These are phyloP conservation scores for Psidium guajava DNA, from an alignment of 345 rosid species.

Conservation along the genomic window DNA sequence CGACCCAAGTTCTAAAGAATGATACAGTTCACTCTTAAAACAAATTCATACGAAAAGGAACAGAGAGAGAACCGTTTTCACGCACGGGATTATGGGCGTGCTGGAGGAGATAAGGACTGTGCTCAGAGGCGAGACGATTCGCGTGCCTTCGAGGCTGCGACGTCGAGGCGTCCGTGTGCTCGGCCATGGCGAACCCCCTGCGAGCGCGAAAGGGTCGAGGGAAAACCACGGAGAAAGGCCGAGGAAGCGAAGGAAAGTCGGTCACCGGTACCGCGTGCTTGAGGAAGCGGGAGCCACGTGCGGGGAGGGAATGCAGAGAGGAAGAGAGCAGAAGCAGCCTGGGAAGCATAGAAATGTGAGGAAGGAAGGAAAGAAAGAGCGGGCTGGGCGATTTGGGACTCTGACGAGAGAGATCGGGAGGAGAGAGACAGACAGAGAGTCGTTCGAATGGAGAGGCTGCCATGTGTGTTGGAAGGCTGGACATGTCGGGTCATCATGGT, in stretches of 20 bases:
- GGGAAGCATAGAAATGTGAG: conserved; percentile 4
- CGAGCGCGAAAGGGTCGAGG: not conserved
- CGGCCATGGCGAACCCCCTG: conserved; percentile 6
- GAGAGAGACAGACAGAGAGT: not conserved
- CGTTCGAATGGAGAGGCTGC: not conserved
- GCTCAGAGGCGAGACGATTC: conserved; percentile 74
- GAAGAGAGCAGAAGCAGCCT: not conserved
- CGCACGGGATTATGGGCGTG: conserved; percentile 83
- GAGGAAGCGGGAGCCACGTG: not conserved
- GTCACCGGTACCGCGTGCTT: not conserved
- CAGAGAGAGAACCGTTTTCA: not conserved
- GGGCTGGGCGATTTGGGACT: not conserved
- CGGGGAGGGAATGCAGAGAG: not conserved
- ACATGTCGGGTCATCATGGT: not conserved
- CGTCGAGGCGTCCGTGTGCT: not conserved
- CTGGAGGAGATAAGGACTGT: conserved; percentile 88
- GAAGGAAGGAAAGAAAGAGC: not conserved
- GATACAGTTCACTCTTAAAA: not conserved
- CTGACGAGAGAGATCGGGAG: not conserved
- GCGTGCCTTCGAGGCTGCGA: conserved; percentile 26
- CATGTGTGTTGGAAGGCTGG: not conserved
- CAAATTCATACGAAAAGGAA: not conserved
- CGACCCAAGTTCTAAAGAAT: not conserved
- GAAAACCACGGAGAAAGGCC: not conserved
- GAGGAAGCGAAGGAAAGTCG: not conserved